These are phyloP conservation scores for Mortierella sp. DNA, from an alignment of 371 early-diverging fungal genomes.

Conservation along the genomic window DNA sequence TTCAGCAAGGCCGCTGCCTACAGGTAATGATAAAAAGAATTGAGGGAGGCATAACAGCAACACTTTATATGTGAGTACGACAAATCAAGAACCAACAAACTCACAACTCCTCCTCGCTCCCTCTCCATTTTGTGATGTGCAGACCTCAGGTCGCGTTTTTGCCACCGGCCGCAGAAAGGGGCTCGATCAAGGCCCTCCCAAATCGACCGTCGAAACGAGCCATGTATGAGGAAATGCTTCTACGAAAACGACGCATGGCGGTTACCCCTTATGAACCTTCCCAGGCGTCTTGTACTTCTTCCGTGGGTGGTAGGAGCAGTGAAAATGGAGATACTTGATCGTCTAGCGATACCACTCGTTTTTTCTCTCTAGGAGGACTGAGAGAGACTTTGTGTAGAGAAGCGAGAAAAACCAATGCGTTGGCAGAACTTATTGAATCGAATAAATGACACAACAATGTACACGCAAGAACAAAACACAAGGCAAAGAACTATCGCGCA, in stretches of 20 bases:
- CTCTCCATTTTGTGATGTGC: background rate
- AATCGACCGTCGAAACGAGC: background rate
- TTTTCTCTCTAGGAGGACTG: no score
- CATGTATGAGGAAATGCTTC: background rate
- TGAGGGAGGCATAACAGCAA: no score
- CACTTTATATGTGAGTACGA: background rate
- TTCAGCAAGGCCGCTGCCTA: background rate
- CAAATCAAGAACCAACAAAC: background rate
- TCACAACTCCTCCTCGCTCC: background rate
- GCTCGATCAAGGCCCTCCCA: background rate
- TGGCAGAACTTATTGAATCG: no score
- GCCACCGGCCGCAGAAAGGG: background rate
- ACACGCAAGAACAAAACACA: no score
- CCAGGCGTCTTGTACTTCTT: background rate
- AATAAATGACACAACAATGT: no score
- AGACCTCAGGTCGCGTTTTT: background rate
- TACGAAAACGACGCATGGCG: background rate
- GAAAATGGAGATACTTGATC: no score
- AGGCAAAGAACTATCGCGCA: no score
- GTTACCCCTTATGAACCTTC: background rate
- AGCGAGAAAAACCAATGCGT: no score
- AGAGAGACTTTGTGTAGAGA: no score
- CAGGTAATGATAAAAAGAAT: background rate
- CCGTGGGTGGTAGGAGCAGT: no score
- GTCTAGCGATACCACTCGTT: no score